Conservation (phyloP, 148 eudicot species). For the Bassia scoparia region DNA sequence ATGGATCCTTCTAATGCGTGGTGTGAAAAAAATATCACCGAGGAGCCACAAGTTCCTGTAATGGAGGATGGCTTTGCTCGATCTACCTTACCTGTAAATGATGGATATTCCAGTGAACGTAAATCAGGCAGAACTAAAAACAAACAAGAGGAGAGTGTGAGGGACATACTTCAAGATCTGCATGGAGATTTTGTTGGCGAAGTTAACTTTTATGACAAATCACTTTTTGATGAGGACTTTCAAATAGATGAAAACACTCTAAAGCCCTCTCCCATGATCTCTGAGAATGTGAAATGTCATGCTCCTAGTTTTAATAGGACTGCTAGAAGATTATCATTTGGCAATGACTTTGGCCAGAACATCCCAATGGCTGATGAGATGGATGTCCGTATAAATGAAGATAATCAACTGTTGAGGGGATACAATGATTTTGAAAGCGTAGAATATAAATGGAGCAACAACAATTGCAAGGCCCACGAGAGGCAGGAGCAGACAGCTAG, state of each 20-base stretch:
- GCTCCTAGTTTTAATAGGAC: constrained; percentile 34
- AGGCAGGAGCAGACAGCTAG: constrained; percentile 25
- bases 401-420: constrained; percentile 28
- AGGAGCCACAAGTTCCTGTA: constrained; percentile 26
- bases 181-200: constrained; percentile 55
- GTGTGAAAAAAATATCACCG: constrained; percentile 24
- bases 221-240: constrained; percentile 29
- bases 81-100: constrained; percentile 30
- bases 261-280: constrained; percentile 31
- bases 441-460: constrained; percentile 27
- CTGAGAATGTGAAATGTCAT: constrained; percentile 33
- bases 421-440: constrained; percentile 29
- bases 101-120: constrained; percentile 29
- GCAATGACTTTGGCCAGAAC: constrained; percentile 36
- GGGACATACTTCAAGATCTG: constrained; percentile 32
- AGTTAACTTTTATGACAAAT: constrained; percentile 49
- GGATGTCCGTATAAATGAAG: constrained; percentile 30
- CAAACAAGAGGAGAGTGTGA: constrained; percentile 26
- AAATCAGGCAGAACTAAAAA: constrained; percentile 19
- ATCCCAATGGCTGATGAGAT: constrained; percentile 42
- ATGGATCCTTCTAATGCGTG: constrained; percentile 26
- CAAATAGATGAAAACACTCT: constrained; percentile 28
- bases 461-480: constrained; percentile 25
- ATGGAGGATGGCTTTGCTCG: constrained; percentile 30
- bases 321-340: constrained; percentile 44